Base-by-base conservation (phyloP, 2,329 filamentous ascomycete genomes). In the Botryosphaeria dothidea region DNA sequence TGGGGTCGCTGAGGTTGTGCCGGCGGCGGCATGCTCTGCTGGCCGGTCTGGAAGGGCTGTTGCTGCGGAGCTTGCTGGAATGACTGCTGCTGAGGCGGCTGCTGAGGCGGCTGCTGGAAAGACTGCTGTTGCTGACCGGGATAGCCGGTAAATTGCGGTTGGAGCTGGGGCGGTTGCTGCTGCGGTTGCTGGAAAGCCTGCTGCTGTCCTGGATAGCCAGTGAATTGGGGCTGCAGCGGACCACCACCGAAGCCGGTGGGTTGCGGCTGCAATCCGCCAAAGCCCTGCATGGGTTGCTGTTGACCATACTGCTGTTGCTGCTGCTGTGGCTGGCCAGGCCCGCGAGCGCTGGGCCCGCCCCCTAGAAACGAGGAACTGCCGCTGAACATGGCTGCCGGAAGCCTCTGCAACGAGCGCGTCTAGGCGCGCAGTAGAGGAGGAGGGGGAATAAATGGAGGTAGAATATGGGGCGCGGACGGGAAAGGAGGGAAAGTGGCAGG, bases 321-420 rank as follows among this genome's bases (percentile, higher is more conserved):
- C 65, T 71, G 81, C 67, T 81, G 80, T 71, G 84, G 84, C 70
- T 81, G 79, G 69, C 79, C 74, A 75, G 63, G 88, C 87, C 57
- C 90, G 91, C 67, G 89, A 90, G 77, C 90, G 82, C 85, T 90
- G 76, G 89, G 92, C 78, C 85, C 86, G 81, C 89, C 90, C 79
- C 92, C 92, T 73, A 96, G 81, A 79, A 90, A 97, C 69, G 91
- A 89, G 83, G 91, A 96, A 70, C 92, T 91, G 77, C 90, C 92
- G 70, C 92, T 95, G 82, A 92, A 98, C 94, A 97, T 97, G 80
- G 74, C 56, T 36, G 19, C 9, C 15, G 38, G 11, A 41, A 41
- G 38, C 9, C 38, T 11, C 38, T 1, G 43, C 27, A 27, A 11
- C 8, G 29, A 54, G 61, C 61, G 61, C 61, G 36, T 19, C 23